Evolutionary conservation across 148 eudicot species (phyloP).

Genomic region (Simmondsia chinensis): DNA sequence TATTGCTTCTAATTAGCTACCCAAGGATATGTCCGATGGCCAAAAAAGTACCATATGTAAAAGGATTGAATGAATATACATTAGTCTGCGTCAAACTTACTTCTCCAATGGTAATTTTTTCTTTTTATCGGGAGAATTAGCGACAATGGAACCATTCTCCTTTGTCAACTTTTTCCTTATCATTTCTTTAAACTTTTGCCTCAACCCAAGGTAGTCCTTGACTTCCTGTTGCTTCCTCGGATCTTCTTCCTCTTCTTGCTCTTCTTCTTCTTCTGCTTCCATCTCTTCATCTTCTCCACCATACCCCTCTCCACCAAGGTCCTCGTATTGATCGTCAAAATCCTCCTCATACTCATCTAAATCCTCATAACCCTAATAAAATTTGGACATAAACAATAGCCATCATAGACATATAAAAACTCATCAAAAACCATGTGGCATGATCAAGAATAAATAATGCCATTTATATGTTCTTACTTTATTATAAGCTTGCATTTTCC

Average conservation of each 20-base stretch:
- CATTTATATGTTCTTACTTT: too few relatives aligned
- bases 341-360: conserved; percentile 58
- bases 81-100: conserved; percentile 27
- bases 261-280: conserved; percentile 11
- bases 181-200: conserved; percentile 59
- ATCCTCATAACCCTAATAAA: conserved; percentile 33
- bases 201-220: conserved; percentile 49
- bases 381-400: too few relatives aligned
- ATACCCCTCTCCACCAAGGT: conserved; percentile 10
- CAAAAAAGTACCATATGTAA: not conserved
- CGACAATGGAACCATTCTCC: conserved; percentile 38
- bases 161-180: conserved; percentile 48
- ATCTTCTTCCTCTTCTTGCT: conserved; percentile 28
- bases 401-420: too few relatives aligned
- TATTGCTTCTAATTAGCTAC: not conserved
- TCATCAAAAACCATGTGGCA: too few relatives aligned
- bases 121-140: conserved; percentile 29
- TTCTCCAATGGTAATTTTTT: conserved; percentile 33
- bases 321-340: conserved; percentile 31
- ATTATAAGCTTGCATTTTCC: too few relatives aligned
- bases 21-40: too few relatives aligned
- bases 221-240: conserved; percentile 45
- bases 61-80: not conserved
- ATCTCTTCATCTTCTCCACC: conserved; percentile 16
- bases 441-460: too few relatives aligned